These are phyloP conservation scores for Lichtheimia hyalospora DNA, from an alignment of 371 early-diverging fungal species.

Conservation along the genomic window DNA sequence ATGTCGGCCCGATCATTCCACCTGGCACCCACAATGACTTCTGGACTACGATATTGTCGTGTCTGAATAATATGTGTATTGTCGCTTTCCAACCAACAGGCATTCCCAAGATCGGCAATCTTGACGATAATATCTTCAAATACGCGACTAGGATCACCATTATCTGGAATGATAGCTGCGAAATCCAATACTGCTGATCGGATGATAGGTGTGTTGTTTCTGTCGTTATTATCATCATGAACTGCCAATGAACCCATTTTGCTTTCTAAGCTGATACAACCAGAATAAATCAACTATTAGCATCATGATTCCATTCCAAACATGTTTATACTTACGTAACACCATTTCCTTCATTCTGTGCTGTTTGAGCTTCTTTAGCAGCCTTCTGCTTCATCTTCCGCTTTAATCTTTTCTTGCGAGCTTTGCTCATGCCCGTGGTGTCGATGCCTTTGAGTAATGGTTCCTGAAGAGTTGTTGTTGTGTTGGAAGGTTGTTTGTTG, in stretches of 20 bases:
- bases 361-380: conserved; percentile 13
- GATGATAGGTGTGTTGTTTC: not conserved
- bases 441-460: conserved; percentile 8
- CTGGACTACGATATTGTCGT: conserved; percentile 97
- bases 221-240: too few species aligned
- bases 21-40: conserved; percentile 93
- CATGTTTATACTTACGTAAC: too few species aligned
- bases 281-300: not conserved
- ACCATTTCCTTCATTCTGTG: not conserved
- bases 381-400: conserved; percentile 33
- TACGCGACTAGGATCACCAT: conserved; percentile 2
- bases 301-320: conserved; percentile 5
- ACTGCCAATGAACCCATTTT: conserved; percentile 4
- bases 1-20: conserved; percentile 93
- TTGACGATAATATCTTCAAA: conserved; percentile 72
- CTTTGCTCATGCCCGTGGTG: conserved; percentile 26
- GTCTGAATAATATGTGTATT: conserved; percentile 97
- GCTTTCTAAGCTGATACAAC: not conserved
- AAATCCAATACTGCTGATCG: conserved; percentile 1
- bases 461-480: not conserved
- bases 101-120: conserved; percentile 97
- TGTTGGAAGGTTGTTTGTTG: not conserved
- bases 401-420: conserved; percentile 38
- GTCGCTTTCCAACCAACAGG: conserved; percentile 93
- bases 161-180: not conserved